Percentiles rank a stretch among this genome's conserved stretches.
Evolutionary conservation across 2,329 filamentous ascomycete species (phyloP).

Genomic region (Trichoderma arundinaceum): DNA sequence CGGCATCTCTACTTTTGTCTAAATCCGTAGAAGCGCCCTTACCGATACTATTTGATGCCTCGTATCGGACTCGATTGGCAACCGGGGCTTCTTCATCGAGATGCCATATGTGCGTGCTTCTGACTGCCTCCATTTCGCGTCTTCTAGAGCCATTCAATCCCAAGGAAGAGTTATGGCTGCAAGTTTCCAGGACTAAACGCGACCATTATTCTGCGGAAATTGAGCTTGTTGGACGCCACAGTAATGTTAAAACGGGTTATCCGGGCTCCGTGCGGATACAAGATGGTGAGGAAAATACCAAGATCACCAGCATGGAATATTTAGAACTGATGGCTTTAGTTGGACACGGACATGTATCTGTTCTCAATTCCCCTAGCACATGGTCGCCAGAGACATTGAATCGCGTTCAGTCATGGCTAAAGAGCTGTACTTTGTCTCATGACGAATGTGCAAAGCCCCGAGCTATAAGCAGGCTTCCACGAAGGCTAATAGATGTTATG

Average conservation of each 20-base stretch:
- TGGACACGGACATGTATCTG: background rate
- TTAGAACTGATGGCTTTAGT: background rate
- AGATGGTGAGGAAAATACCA: background rate
- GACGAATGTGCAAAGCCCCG: background rate
- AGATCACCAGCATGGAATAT: background rate
- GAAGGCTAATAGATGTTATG: too few relatives aligned
- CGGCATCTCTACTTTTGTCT: background rate
- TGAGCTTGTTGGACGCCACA: background rate
- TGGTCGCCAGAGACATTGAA: background rate
- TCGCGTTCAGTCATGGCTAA: background rate
- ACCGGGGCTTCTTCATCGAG: background rate
- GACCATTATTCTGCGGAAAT: background rate
- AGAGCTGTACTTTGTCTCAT: background rate
- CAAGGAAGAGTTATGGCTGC: background rate
- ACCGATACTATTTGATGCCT: background rate
- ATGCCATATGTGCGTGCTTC: background rate
- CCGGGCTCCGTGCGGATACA: background rate
- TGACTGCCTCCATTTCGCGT: background rate
- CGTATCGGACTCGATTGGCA: background rate
- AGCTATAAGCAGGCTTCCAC: too few relatives aligned
- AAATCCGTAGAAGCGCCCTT: background rate
- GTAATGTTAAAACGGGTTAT: background rate
- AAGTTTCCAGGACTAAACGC: background rate
- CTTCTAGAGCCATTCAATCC: background rate
- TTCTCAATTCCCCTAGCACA: background rate